Percentiles rank a stretch among this genome's conserved stretches.
phyloP scores from a whole-genome alignment of 805 yeast genomes.

The Monosporozyma aerobia region DNA sequence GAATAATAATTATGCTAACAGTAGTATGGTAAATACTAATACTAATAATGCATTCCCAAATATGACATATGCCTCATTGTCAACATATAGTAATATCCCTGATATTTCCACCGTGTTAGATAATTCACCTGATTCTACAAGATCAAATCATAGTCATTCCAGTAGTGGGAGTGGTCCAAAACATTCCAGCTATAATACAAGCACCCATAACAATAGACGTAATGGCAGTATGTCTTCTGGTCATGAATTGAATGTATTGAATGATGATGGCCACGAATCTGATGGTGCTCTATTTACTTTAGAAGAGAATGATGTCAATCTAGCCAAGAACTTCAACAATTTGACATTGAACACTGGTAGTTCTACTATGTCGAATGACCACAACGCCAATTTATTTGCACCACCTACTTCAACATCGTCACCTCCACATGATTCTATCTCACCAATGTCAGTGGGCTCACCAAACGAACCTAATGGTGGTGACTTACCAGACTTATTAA shows the following conservation, averaged over 20 bases:
- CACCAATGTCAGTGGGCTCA: not conserved
- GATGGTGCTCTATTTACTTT: constrained; percentile 29
- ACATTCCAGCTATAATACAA: not conserved
- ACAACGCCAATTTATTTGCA: constrained; percentile 24
- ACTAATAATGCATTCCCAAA: constrained; percentile 72
- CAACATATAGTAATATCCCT: constrained; percentile 15
- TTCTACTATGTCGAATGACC: not conserved
- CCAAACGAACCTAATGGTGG: not conserved
- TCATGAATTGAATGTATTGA: constrained; percentile 22
- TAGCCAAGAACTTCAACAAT: constrained; percentile 20
- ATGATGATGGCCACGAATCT: constrained; percentile 18
- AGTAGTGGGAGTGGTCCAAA: not conserved
- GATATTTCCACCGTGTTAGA: constrained; percentile 20
- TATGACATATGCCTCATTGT: constrained; percentile 22
- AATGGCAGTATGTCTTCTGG: not conserved
- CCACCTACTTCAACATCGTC: constrained; percentile 12
- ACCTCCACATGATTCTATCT: not conserved
- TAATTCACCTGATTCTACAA: constrained; percentile 4
- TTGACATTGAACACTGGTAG: constrained; percentile 5
- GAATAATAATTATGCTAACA: constrained; percentile 1
- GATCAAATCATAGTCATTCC: not conserved
- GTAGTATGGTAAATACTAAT: constrained; percentile 6
- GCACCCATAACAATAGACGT: not conserved
- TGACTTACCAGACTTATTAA: constrained; percentile 24
- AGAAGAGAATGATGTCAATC: constrained; percentile 29